Conservation (phyloP, 169 alveolate species). For the Theileria parva region DNA sequence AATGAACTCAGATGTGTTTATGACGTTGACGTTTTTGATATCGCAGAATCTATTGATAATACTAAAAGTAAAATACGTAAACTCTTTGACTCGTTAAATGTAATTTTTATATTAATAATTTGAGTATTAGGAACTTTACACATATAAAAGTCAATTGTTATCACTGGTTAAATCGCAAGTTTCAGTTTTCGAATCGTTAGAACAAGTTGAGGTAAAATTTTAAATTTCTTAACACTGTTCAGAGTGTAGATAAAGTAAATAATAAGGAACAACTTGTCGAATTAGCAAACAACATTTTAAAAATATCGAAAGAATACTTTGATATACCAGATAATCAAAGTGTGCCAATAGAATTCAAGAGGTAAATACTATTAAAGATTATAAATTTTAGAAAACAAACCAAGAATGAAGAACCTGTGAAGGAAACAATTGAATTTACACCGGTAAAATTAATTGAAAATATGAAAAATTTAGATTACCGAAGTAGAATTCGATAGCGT, state of each 20-base stretch:
- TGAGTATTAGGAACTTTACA: constrained; percentile 4
- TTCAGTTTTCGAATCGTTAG: neutral
- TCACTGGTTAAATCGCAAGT: constrained; percentile 21
- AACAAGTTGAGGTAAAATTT: constrained; percentile 2
- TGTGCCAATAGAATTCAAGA: neutral
- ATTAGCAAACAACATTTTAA: neutral
- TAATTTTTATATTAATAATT: neutral
- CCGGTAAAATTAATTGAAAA: constrained; percentile 23
- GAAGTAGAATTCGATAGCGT: constrained; percentile 67
- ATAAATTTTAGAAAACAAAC: neutral
- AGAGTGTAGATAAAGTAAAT: neutral
- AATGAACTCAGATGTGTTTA: constrained; percentile 33
- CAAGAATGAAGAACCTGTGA: neutral
- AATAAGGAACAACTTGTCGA: neutral
- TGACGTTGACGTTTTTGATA: constrained; percentile 38
- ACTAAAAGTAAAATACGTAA: constrained; percentile 20
- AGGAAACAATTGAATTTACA: constrained; percentile 21
- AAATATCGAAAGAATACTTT: neutral
- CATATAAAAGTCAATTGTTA: constrained; percentile 13
- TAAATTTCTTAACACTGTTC: neutral
- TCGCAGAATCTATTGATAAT: constrained; percentile 4
- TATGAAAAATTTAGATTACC: constrained; percentile 28
- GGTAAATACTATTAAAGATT: neutral
- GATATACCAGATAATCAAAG: neutral
- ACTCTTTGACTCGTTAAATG: constrained; percentile 8